These are phyloP conservation scores for Fusarium begoniae DNA, from an alignment of 2,329 filamentous ascomycete species.

Conservation along the genomic window DNA sequence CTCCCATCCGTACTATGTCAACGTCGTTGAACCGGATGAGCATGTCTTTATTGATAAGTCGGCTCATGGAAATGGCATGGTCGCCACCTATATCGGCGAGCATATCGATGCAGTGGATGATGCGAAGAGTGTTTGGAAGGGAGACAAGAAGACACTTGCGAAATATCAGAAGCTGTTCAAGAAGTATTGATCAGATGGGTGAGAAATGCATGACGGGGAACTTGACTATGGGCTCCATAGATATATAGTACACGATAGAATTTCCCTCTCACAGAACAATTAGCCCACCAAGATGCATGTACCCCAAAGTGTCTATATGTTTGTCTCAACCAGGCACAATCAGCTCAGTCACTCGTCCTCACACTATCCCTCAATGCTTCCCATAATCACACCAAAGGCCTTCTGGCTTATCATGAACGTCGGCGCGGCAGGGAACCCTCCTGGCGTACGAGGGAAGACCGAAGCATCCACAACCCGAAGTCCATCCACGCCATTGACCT, in stretches of 20 bases:
- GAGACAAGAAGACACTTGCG: slow-evolving; percentile 8
- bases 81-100: slow-evolving; percentile 39
- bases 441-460: slow-evolving; percentile 55
- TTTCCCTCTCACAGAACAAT: too few relatives aligned
- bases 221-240: background rate
- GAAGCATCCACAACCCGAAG: slow-evolving; percentile 69
- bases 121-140: slow-evolving; percentile 39
- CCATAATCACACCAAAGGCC: slow-evolving; percentile 1
- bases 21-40: slow-evolving; percentile 44
- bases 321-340: accelerated
- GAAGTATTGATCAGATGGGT: background rate
- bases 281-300: accelerated
- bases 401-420: slow-evolving; percentile 32
- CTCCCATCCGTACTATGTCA: slow-evolving; percentile 43
- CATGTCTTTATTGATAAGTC: slow-evolving; percentile 43
- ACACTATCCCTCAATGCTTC: accelerated
- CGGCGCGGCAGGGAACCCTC: slow-evolving; percentile 23
- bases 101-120: slow-evolving; percentile 40
- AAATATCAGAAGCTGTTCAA: slow-evolving; percentile 41
- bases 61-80: slow-evolving; percentile 41
- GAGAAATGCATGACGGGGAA: accelerated
- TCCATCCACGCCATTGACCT: slow-evolving; percentile 61
- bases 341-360: accelerated
- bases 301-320: accelerated
- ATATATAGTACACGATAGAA: background rate